Percentiles rank a stretch among this genome's conserved stretches.
Evolutionary conservation across 2,329 filamentous ascomycete species (phyloP).

Genomic region (Diaporthe sp.): DNA sequence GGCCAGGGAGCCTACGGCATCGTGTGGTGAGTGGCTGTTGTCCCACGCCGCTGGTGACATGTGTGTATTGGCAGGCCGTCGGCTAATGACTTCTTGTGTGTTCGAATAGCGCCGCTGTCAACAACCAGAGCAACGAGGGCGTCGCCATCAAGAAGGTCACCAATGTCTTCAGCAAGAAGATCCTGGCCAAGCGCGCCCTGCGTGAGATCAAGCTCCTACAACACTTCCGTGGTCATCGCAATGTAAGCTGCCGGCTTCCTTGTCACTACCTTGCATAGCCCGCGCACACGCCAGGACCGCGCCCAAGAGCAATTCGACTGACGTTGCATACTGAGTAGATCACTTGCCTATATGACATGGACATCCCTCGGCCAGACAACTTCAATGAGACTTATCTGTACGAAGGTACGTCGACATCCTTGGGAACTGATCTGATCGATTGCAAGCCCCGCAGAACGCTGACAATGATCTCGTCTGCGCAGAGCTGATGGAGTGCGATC

Average conservation of each 20-base stretch:
- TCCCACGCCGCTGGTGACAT: background rate
- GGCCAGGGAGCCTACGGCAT: slow-evolving; percentile 99
- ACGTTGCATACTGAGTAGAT: slow-evolving; percentile 71
- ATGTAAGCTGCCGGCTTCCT: slow-evolving; percentile 67
- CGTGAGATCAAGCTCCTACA: slow-evolving; percentile 98
- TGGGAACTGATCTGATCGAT: background rate
- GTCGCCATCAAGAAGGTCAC: slow-evolving; percentile 99
- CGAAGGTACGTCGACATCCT: slow-evolving; percentile 77
- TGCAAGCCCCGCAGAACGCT: background rate
- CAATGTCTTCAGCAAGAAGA: slow-evolving; percentile 99
- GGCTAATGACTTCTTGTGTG: slow-evolving; percentile 27
- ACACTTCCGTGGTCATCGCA: slow-evolving; percentile 93
- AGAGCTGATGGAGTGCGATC: slow-evolving; percentile 99
- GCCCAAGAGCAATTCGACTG: slow-evolving; percentile 17
- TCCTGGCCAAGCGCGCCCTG: slow-evolving; percentile 96
- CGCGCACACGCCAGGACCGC: too few species aligned
- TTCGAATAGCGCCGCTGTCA: slow-evolving; percentile 83
- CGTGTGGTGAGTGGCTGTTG: slow-evolving; percentile 80
- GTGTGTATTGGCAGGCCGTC: background rate
- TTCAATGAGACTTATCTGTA: slow-evolving; percentile 99
- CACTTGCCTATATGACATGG: slow-evolving; percentile 99
- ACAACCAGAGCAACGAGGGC: slow-evolving; percentile 90
- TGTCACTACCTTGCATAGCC: background rate
- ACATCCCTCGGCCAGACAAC: slow-evolving; percentile 95
- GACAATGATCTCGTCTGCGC: slow-evolving; percentile 35